Percentiles rank a stretch among this genome's conserved stretches.
These are phyloP conservation scores for Staphylotrichum tortipilum DNA, from an alignment of 495 filamentous ascomycete genomes.

Conservation along the genomic window DNA sequence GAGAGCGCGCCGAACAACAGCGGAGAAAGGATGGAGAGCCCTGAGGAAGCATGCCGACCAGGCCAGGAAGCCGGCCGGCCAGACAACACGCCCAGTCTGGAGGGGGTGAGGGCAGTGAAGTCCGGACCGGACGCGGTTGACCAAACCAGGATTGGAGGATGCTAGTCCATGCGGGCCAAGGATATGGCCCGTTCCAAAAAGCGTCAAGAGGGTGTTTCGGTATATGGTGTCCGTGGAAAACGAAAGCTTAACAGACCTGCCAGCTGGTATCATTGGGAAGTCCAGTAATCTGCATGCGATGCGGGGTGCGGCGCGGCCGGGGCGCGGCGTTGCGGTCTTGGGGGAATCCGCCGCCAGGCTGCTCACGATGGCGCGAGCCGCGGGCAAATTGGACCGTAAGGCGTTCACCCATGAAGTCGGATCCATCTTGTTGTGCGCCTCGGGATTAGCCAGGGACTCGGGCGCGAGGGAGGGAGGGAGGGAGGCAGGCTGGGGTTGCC, in stretches of 20 bases:
- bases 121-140: constrained; percentile 12
- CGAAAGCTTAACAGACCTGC: constrained; percentile 86
- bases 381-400: constrained; percentile 97
- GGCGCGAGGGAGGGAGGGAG: no score
- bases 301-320: constrained; percentile 86
- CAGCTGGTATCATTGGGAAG: constrained; percentile 97
- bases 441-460: no score
- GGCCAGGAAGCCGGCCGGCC: constrained; percentile 3
- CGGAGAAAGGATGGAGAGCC: constrained; percentile 1
- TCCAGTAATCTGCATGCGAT: constrained; percentile 94
- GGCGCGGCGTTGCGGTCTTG: constrained; percentile 69
- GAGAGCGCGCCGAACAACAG: constrained; percentile 2
- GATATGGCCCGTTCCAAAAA: constrained; percentile 18
- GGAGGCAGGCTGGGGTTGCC: no score
- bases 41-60: constrained; percentile 5
- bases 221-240: constrained; percentile 35
- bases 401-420: constrained; percentile 94
- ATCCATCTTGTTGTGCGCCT: constrained; percentile 94
- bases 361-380: constrained; percentile 81
- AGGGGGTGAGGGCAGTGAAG: constrained; percentile 1
- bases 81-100: constrained; percentile 1
- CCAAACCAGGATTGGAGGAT: constrained; percentile 11
- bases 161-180: constrained; percentile 7
- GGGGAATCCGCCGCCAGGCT: constrained; percentile 43
- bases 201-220: constrained; percentile 22